Conservation (phyloP, 140 eudicot genomes). For the Anethum foeniculum region DNA sequence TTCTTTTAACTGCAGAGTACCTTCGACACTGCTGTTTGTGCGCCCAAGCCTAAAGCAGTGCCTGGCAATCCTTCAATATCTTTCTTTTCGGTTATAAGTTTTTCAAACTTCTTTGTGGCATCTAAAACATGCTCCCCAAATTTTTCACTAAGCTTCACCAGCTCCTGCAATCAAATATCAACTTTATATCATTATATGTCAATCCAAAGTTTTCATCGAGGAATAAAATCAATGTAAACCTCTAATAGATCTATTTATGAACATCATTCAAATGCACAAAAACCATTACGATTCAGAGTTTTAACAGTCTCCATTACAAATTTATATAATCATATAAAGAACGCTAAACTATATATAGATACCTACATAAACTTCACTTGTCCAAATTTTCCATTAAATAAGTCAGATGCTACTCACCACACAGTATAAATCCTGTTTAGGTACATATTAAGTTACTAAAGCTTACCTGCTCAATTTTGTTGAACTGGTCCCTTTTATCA, state of each 20-base stretch:
- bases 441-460: background rate
- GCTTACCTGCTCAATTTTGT: slow-evolving; percentile 80
- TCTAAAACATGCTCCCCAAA: slow-evolving; percentile 90
- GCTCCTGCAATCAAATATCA: slow-evolving; percentile 42
- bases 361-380: background rate
- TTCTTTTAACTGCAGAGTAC: slow-evolving; percentile 22
- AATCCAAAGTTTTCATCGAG: background rate
- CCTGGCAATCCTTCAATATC: slow-evolving; percentile 90
- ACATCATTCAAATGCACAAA: background rate
- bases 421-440: background rate
- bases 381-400: background rate
- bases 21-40: slow-evolving; percentile 94
- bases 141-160: slow-evolving; percentile 69
- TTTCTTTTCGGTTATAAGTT: slow-evolving; percentile 66
- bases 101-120: slow-evolving; percentile 85
- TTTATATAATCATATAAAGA: background rate
- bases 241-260: background rate
- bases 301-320: background rate
- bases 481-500: slow-evolving; percentile 79
- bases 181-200: background rate
- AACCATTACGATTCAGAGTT: background rate
- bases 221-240: background rate
- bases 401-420: background rate
- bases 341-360: background rate
- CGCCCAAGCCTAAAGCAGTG: slow-evolving; percentile 81